Base-by-base conservation (phyloP, 1,284 basidiomycete genomes). In the Leccinum ponderosum region DNA sequence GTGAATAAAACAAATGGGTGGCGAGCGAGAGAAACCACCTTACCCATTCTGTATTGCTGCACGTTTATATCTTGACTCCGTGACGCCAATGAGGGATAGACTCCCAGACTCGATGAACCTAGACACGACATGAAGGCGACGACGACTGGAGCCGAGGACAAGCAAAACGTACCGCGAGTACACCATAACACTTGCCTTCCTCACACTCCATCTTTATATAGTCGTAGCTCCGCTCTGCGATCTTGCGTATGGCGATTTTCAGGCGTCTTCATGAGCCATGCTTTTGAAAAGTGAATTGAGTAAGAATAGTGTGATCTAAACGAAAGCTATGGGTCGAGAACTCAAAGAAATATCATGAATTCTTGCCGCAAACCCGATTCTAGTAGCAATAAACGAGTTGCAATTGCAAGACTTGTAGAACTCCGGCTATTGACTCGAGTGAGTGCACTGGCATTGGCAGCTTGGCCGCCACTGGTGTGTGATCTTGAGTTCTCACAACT, bases 361-460 rank as follows among this genome's bases (percentile, higher is more conserved):
- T 35, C 56, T 56, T 73, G 94, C 94, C 20, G 95, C 95, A 78
- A 96, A 99, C 44, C 97, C 97, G 62, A 99, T 91, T 71, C 97
- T 90, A 39, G 97, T 99, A 0, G 97, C 97, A 67, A 99, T 98
- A 1, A 95, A 97, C 9, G 95, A 97, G 74, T 98, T 98, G 80
- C 97, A 99, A 76, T 98, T 98, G 78, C 97, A 99, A 60, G 94
- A 96, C 82, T 97, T 97, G 86, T 90, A 97, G 79, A 99, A 94
- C 81, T 17, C 17, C 17, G 17, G 17, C 17, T 17, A 17, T 17
- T 17, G 17, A 17, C 17, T 17, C 17, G 17, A 17, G 17, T 17
- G 17, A 17, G 17, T 17, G 17, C 17, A 17, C 17, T 17, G 17
- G 17, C 17, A 17, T 17, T 17, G 17, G 17, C 17, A 1, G 17